Conservation (phyloP, 768 basidiomycete species). For the Chalciporus piperatus region DNA sequence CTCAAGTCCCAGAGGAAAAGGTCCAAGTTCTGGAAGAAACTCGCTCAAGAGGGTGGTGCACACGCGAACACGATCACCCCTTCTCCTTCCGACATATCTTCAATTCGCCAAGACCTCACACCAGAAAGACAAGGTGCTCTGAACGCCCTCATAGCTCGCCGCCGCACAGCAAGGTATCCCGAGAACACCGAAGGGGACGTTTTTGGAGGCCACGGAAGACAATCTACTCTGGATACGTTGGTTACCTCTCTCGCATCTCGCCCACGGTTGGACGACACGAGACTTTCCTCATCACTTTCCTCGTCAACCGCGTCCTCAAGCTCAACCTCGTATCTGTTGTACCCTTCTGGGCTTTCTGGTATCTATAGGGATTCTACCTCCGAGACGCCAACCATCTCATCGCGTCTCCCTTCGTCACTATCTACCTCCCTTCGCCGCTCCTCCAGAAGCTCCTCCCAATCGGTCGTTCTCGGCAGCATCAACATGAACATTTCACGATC, state of each 20-base stretch:
- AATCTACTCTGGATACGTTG: constrained; percentile 17
- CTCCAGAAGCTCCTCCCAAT: constrained; percentile 19
- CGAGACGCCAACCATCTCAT: constrained; percentile 20
- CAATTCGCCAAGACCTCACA: constrained; percentile 24
- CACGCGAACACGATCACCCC: constrained; percentile 25
- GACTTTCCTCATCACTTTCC: constrained; percentile 18
- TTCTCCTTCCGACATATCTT: constrained; percentile 31
- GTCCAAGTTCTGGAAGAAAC: constrained; percentile 46
- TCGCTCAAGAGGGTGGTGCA: constrained; percentile 34
- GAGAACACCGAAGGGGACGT: constrained; percentile 20
- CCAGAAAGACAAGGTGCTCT: constrained; percentile 34
- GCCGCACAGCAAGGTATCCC: constrained; percentile 13
- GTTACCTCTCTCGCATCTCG: constrained; percentile 22
- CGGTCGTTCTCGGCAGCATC: constrained; percentile 26
- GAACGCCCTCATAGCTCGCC: constrained; percentile 34
- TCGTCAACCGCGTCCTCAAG: constrained; percentile 18
- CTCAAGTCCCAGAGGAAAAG: constrained; percentile 42
- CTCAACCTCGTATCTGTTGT: constrained; percentile 18
- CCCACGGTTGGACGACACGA: constrained; percentile 16
- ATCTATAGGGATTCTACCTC: constrained; percentile 1
- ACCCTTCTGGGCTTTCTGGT: constrained; percentile 12
- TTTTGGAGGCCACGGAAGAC: constrained; percentile 20
- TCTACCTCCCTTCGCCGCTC: constrained; percentile 24
- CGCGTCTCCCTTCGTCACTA: constrained; percentile 10
- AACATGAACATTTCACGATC: constrained; percentile 24